A percentile compares a stretch with the other conserved stretches of the same genome.
phyloP scores from a whole-genome alignment of 106 monocot genomes.

The Phalaenopsis equestris region DNA sequence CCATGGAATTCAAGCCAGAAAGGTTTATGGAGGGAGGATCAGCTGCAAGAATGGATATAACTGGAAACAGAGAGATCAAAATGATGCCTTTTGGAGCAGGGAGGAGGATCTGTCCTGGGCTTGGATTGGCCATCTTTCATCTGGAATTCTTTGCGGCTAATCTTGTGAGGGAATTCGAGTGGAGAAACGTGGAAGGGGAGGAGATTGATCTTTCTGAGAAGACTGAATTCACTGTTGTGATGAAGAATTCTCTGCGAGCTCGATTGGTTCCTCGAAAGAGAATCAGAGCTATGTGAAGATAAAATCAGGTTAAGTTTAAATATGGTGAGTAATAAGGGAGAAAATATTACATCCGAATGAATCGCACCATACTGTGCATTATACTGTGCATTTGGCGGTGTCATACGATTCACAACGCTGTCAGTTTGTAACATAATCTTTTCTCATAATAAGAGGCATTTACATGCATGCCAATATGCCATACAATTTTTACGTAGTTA shows the following conservation, averaged over 20 bases:
- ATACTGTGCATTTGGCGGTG: too few relatives aligned
- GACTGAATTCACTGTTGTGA: slow-evolving; percentile 30
- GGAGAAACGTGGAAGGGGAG: slow-evolving; percentile 23
- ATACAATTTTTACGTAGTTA: too few relatives aligned
- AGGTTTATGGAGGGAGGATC: slow-evolving; percentile 18
- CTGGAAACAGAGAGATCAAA: slow-evolving; percentile 19
- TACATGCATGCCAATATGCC: too few relatives aligned
- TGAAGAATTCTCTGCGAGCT: slow-evolving; percentile 32
- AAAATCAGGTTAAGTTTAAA: too few relatives aligned
- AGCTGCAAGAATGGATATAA: slow-evolving; percentile 15
- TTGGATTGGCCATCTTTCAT: slow-evolving; percentile 36
- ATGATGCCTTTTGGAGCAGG: slow-evolving; percentile 32
- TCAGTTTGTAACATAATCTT: too few relatives aligned
- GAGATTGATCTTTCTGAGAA: slow-evolving; percentile 42
- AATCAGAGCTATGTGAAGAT: not conserved
- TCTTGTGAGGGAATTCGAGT: slow-evolving; percentile 43
- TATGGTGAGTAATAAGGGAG: too few relatives aligned
- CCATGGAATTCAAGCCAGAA: slow-evolving; percentile 23
- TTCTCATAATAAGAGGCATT: too few relatives aligned
- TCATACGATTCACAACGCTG: too few relatives aligned
- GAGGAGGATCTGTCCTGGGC: slow-evolving; percentile 30
- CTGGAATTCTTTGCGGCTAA: slow-evolving; percentile 48
- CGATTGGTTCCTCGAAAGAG: not conserved
- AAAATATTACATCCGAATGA: too few relatives aligned
- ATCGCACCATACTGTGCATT: too few relatives aligned